Percentiles rank a stretch among this genome's conserved stretches.
Evolutionary conservation across 2,329 filamentous ascomycete species (phyloP).

Genomic region (Nigrospora oryzae): DNA sequence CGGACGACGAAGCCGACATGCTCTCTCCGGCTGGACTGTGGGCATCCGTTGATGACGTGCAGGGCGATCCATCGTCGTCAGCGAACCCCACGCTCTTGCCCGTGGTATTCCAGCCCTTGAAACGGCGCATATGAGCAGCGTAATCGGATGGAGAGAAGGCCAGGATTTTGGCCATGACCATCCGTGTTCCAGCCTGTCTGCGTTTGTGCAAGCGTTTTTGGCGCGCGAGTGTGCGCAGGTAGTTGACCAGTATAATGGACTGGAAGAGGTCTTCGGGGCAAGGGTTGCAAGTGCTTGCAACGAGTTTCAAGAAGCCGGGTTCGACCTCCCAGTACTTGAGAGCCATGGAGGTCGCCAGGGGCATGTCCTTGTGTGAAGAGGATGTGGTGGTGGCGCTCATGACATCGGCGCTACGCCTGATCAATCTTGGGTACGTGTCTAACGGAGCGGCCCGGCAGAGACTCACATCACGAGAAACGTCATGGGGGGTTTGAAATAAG

Average conservation of each 20-base stretch:
- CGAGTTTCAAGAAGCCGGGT: slow-evolving; percentile 2
- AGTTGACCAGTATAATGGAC: slow-evolving; percentile 6
- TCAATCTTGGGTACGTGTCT: background rate
- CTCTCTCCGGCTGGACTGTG: background rate
- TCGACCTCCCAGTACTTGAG: slow-evolving; percentile 6
- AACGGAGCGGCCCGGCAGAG: too few species aligned
- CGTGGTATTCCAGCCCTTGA: slow-evolving; percentile 3
- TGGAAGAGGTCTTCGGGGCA: slow-evolving; percentile 6
- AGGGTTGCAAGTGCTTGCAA: slow-evolving; percentile 4
- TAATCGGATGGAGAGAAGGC: slow-evolving; percentile 4
- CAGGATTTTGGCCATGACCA: slow-evolving; percentile 4
- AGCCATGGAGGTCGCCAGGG: slow-evolving; percentile 5
- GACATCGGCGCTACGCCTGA: slow-evolving; percentile 2
- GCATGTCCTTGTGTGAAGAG: slow-evolving; percentile 3
- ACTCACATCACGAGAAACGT: slow-evolving; percentile 6
- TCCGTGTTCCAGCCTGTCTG: slow-evolving; percentile 3
- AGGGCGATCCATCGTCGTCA: background rate
- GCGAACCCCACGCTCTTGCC: slow-evolving; percentile 5
- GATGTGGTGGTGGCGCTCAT: slow-evolving; percentile 5
- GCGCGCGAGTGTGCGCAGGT: slow-evolving; percentile 3
- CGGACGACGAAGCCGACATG: background rate
- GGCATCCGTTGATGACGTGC: background rate
- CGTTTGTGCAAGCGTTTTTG: background rate
- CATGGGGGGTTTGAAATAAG: slow-evolving; percentile 6
- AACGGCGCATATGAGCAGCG: slow-evolving; percentile 4